Conservation (phyloP, 2,329 filamentous ascomycete species). For the Dryadomyces quercus-mongolicae region DNA sequence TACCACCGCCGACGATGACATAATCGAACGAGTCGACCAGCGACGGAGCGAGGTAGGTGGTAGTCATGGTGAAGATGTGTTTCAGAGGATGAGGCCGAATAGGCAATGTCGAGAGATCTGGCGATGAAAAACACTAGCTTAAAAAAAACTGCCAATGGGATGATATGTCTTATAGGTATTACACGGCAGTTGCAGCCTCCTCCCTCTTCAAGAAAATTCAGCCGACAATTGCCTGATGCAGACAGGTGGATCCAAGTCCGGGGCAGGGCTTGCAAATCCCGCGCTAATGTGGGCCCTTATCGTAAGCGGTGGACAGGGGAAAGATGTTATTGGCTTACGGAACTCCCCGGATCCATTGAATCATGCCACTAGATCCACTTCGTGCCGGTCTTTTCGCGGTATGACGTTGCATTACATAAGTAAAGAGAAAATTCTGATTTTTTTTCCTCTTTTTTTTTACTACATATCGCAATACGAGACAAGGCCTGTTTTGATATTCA, state of each 20-base stretch:
- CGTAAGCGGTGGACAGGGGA: background rate
- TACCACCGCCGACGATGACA: slow-evolving; percentile 75
- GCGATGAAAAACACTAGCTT: background rate
- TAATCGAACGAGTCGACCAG: slow-evolving; percentile 67
- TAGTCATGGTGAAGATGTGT: slow-evolving; percentile 42
- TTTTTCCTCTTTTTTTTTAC: background rate
- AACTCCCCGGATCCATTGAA: background rate
- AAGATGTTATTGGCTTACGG: background rate
- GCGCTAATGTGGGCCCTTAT: background rate
- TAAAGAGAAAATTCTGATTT: background rate
- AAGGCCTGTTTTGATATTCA: background rate
- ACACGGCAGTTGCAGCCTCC: background rate
- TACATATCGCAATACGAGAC: background rate
- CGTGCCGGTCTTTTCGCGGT: background rate
- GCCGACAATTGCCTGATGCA: background rate
- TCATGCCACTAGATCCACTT: background rate
- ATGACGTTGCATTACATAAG: background rate
- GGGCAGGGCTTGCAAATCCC: background rate
- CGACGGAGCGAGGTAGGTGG: slow-evolving; percentile 50
- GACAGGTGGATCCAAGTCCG: background rate
- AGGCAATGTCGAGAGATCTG: background rate
- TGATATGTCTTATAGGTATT: background rate
- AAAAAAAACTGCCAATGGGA: background rate
- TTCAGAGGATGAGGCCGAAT: background rate
- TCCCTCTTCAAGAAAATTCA: background rate